These are phyloP conservation scores for Cyathus striatus DNA, from an alignment of 768 basidiomycete genomes.

Conservation along the genomic window DNA sequence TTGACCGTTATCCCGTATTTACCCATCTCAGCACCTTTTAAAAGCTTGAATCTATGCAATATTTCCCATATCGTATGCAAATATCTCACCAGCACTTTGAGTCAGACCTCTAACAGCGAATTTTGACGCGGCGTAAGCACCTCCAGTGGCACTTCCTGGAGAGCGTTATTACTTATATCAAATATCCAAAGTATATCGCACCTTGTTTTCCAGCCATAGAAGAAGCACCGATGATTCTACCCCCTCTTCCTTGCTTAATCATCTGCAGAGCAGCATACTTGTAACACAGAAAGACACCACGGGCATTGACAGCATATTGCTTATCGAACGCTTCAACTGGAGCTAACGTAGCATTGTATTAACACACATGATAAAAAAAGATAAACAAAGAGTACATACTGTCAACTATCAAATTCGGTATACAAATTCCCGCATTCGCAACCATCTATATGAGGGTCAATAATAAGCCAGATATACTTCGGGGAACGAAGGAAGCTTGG, in stretches of 20 bases:
- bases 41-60: not conserved
- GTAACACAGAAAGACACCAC: conserved; percentile 35
- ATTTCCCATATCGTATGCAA: too few relatives aligned
- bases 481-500: too few relatives aligned
- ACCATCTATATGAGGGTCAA: not conserved
- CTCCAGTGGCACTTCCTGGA: not conserved
- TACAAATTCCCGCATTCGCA: not conserved
- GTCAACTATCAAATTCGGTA: conserved; percentile 4
- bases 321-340: conserved; percentile 19
- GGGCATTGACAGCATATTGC: conserved; percentile 29
- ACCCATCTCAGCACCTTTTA: conserved; percentile 13
- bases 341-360: not conserved
- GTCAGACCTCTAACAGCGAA: conserved; percentile 37
- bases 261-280: conserved; percentile 35
- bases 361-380: not conserved
- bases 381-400: conserved; percentile 10
- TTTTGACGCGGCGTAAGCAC: conserved; percentile 31
- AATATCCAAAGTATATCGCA: conserved; percentile 1
- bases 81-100: conserved; percentile 22
- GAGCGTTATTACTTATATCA: not conserved
- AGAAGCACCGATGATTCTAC: conserved; percentile 37
- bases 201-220: conserved; percentile 37
- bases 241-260: conserved; percentile 38
- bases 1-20: conserved; percentile 26
- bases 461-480: not conserved